These are phyloP conservation scores for Mortierella sp. DNA, from an alignment of 371 early-diverging fungal species.

Conservation along the genomic window DNA sequence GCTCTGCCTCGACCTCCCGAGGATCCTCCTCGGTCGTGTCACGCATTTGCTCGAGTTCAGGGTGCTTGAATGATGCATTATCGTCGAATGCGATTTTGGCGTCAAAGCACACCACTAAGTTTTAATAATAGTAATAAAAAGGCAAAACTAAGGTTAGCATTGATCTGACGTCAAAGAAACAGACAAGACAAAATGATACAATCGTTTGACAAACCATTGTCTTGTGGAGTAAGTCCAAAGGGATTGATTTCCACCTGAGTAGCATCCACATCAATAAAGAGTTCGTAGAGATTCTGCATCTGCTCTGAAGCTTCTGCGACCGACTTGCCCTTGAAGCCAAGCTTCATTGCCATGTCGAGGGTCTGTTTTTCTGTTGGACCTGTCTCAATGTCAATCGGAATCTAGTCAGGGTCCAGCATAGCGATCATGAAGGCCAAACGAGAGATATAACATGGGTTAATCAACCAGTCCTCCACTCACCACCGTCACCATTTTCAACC, in stretches of 20 bases:
- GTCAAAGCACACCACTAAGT: conserved; percentile 78
- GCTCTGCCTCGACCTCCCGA: conserved; percentile 73
- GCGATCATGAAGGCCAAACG: no score
- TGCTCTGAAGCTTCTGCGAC: conserved; percentile 67
- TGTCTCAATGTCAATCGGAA: conserved; percentile 35
- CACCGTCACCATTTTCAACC: conserved; percentile 7
- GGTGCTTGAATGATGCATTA: conserved; percentile 75
- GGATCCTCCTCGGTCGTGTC: conserved; percentile 76
- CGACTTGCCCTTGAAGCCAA: conserved; percentile 66
- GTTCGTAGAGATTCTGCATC: conserved; percentile 68
- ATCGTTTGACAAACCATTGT: conserved; percentile 35
- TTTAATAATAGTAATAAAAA: conserved; percentile 7
- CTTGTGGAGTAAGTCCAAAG: conserved; percentile 65
- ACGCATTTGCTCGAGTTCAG: conserved; percentile 63
- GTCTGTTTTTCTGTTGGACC: conserved; percentile 49
- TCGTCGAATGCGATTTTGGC: conserved; percentile 79
- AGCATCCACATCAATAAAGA: conserved; percentile 73
- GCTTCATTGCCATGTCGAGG: conserved; percentile 56
- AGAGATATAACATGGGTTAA: no score
- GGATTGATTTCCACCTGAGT: conserved; percentile 79
- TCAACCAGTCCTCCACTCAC: no score
- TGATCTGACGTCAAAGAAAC: not conserved
- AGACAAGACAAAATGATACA: not conserved
- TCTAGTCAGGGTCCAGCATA: conserved; percentile 22
- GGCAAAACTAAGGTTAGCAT: not conserved